Base-by-base conservation (phyloP, 192 early-diverging fungal species). In the Polychytrium aggregatum region DNA sequence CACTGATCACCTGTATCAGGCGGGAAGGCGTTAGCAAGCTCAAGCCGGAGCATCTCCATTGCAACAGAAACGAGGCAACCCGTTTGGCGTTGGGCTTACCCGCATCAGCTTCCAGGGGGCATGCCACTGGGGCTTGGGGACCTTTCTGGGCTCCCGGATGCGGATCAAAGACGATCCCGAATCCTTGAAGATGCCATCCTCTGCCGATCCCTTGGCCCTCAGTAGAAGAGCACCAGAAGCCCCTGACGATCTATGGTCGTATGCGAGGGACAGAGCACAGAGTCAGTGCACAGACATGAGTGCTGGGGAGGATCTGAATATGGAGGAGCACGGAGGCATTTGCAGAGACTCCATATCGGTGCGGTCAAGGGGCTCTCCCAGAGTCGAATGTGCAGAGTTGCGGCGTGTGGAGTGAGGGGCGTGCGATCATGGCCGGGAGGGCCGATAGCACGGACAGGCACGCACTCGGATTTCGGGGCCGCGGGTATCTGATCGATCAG, bases 31-130 rank as follows among this genome's bases (percentile, higher is more conserved):
- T 3, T 25, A 27, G 57, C 64, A 65, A 58, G 13, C 7, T 14
- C 41, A 28, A 18, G 16, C 18, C 24, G n/a, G 37, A 29, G 6
- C 0, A 18, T 21, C 25, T 33, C 3, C 26, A 1, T 0, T 14
- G 11, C 10, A 22, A 17, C 0, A 56, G 18, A 55, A 9, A 22
- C 37, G 21, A 52, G 1, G 3, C 7, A 13, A 2, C 1, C 4
- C 21, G 26, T 7, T 30, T 4, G 21, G 36, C 34, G 28, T n/a
- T n/a, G 10, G n/a, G 50, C 47, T 10, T 27, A 69, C 80, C 46
- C 72, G 74, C 88, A 90, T 91, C 48, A 98, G 70, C 70, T 92
- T 94, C 96, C 96, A 98, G 24, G 96, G 96, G 36, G 96, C 88
- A 65, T 98, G 96, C 96, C 96, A 98, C 33, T 80, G 70, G 3